A percentile compares a stretch with the other conserved stretches of the same genome.
Evolutionary conservation across 345 rosid species (phyloP).

Genomic region (Acer yangbiense): DNA sequence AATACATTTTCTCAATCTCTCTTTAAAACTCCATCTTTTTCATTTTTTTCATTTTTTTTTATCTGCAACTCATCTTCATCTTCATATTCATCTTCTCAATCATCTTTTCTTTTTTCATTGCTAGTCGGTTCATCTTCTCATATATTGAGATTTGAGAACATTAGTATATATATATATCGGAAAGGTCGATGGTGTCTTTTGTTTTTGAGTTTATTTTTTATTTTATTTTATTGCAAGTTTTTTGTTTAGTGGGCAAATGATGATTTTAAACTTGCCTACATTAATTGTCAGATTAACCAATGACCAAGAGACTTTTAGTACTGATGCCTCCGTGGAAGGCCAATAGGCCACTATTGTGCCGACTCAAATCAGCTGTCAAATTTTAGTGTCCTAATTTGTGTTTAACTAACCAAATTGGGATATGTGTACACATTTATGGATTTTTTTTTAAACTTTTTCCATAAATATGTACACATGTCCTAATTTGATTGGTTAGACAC

Average conservation of each 20-base stretch:
- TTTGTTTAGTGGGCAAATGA: constrained; percentile 8
- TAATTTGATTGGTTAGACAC: no score
- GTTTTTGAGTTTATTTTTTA: no score
- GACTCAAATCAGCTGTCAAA: no score
- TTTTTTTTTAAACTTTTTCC: no score
- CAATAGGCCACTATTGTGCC: no score
- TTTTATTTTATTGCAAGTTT: neutral
- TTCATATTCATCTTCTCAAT: neutral
- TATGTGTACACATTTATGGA: no score
- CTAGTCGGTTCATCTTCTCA: neutral
- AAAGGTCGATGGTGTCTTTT: neutral
- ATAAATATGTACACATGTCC: no score
- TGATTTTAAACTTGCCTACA: constrained; percentile 11
- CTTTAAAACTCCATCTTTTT: neutral
- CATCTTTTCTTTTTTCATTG: neutral
- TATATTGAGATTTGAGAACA: neutral
- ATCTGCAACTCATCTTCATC: no score
- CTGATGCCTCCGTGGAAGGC: no score
- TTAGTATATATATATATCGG: neutral
- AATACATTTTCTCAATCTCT: no score
- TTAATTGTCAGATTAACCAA: neutral
- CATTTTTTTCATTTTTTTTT: neutral
- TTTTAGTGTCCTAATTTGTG: no score
- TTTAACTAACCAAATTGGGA: no score
- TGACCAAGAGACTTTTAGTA: neutral